phyloP scores from a whole-genome alignment of 768 basidiomycete species.

The Xerocomellus amylosporus region DNA sequence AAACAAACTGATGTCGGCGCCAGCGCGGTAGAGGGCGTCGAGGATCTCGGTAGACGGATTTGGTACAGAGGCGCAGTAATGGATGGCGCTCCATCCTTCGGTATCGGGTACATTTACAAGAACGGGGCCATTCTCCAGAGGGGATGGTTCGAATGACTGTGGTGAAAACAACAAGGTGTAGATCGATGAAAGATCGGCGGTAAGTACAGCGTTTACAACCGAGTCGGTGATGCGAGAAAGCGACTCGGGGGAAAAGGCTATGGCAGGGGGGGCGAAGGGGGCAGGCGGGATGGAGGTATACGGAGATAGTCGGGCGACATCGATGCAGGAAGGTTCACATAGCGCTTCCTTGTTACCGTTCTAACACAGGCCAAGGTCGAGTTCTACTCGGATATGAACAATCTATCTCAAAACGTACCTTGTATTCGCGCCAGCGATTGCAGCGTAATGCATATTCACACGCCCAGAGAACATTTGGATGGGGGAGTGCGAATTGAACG shows the following conservation, averaged over 20 bases:
- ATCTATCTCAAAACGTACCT: conserved; percentile 38
- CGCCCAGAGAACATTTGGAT: conserved; percentile 63
- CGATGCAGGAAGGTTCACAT: conserved; percentile 22
- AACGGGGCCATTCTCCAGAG: conserved; percentile 36
- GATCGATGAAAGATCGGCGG: conserved; percentile 49
- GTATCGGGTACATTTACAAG: conserved; percentile 69
- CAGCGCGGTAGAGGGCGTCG: conserved; percentile 71
- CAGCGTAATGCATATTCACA: conserved; percentile 66
- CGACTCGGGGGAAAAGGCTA: conserved; percentile 40
- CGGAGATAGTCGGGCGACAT: conserved; percentile 27
- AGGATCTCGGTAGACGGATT: conserved; percentile 59
- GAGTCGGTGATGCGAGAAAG: conserved; percentile 45
- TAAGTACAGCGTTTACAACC: conserved; percentile 52
- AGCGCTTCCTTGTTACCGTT: conserved; percentile 32
- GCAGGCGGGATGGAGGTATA: conserved; percentile 21
- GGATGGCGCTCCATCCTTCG: conserved; percentile 71
- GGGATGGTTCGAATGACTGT: conserved; percentile 42
- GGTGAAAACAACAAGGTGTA: conserved; percentile 56
- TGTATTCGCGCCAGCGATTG: conserved; percentile 56
- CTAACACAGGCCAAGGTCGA: conserved; percentile 17
- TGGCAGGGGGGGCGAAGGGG: conserved; percentile 27
- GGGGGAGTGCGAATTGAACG: conserved; percentile 62
- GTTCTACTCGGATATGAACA: conserved; percentile 1
- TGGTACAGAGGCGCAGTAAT: conserved; percentile 58
- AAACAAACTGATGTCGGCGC: conserved; percentile 71